These are phyloP conservation scores for Tetracladium maxilliforme DNA, from an alignment of 2,329 filamentous ascomycete genomes.

Conservation along the genomic window DNA sequence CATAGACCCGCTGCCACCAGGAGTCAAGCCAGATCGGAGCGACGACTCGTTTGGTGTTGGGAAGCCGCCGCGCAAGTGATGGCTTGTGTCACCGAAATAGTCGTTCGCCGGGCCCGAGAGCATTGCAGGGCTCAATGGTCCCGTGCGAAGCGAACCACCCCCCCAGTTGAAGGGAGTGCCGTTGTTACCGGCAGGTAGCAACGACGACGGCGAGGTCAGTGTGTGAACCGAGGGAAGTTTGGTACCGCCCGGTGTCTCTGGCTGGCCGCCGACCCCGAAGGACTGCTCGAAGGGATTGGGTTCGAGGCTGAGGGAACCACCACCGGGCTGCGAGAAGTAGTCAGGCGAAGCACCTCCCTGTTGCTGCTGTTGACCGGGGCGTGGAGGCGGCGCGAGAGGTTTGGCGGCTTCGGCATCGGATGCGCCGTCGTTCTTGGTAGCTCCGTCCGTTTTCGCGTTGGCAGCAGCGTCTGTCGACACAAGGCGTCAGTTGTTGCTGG, in stretches of 20 bases:
- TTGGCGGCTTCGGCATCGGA: slow-evolving; percentile 44
- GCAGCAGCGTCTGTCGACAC: slow-evolving; percentile 28
- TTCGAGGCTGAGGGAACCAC: slow-evolving; percentile 55
- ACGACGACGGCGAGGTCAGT: slow-evolving; percentile 77
- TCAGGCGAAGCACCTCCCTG: slow-evolving; percentile 55
- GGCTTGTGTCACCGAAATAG: slow-evolving; percentile 79
- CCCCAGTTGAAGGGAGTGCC: slow-evolving; percentile 70
- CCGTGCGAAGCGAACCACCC: slow-evolving; percentile 72
- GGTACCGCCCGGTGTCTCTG: slow-evolving; percentile 69
- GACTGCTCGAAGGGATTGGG: slow-evolving; percentile 97
- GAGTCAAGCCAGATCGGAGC: slow-evolving; percentile 78
- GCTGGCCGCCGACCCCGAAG: slow-evolving; percentile 49
- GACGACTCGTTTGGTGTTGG: slow-evolving; percentile 96
- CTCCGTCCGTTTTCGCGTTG: slow-evolving; percentile 29
- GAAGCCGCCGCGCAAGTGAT: slow-evolving; percentile 68
- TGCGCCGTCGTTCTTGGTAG: slow-evolving; percentile 31
- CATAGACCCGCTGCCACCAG: slow-evolving; percentile 92
- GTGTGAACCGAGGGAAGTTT: slow-evolving; percentile 82
- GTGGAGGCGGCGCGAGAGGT: slow-evolving; percentile 57
- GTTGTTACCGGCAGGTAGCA: slow-evolving; percentile 58
- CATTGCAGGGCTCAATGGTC: slow-evolving; percentile 94
- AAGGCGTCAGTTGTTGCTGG: no score
- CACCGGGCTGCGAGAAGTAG: slow-evolving; percentile 50
- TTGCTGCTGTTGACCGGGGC: slow-evolving; percentile 38
- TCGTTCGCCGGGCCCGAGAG: slow-evolving; percentile 64